Conservation (phyloP, 257 asterid genomes). For the Marsdenia floribunda region DNA sequence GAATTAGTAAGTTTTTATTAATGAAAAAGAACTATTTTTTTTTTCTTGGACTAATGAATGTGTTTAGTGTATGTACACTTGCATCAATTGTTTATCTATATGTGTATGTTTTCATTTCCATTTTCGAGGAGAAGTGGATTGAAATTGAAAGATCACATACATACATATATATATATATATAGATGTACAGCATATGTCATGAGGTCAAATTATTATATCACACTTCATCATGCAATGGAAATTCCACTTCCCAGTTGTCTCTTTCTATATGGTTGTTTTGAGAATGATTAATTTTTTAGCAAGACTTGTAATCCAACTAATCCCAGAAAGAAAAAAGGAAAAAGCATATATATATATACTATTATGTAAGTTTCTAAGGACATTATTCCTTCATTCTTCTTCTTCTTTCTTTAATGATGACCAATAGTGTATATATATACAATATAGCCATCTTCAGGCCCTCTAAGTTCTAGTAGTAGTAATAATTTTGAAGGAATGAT, state of each 20-base stretch:
- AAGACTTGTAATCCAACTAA: constrained; percentile 13
- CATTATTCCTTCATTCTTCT: not conserved
- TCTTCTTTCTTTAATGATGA: not conserved
- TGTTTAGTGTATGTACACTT: too few relatives aligned
- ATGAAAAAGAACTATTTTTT: too few relatives aligned
- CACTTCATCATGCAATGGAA: not conserved
- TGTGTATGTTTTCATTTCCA: not conserved
- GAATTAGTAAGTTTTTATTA: too few relatives aligned
- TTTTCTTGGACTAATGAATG: too few relatives aligned
- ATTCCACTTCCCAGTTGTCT: constrained; percentile 1
- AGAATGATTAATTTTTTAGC: not conserved
- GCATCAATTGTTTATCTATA: too few relatives aligned
- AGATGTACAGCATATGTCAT: not conserved
- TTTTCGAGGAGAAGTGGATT: constrained; percentile 1
- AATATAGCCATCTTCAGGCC: not conserved
- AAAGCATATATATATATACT: not conserved
- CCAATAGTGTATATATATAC: not conserved
- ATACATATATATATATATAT: not conserved
- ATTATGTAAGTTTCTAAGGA: too few relatives aligned
- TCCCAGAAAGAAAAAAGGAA: not conserved
- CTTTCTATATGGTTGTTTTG: constrained; percentile 4
- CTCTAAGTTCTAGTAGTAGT: not conserved
- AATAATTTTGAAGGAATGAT: not conserved
- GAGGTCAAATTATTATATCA: not conserved
- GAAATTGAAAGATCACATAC: not conserved